Percentiles rank a stretch among this genome's conserved stretches.
Conservation (phyloP, 2,329 filamentous ascomycete species). For the Xylaria sp. region DNA sequence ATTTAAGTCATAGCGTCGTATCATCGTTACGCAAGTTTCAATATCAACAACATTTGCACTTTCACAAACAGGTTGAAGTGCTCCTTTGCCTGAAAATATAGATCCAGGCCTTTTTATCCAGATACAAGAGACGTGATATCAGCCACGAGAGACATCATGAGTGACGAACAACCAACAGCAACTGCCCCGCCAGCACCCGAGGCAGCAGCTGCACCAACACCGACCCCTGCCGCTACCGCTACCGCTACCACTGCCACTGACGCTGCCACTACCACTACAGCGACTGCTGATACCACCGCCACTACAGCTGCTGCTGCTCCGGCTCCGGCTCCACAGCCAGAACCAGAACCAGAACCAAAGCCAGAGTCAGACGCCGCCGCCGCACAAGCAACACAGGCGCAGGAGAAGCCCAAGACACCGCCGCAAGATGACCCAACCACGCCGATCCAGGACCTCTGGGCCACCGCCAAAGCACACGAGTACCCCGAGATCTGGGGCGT, state of each 20-base stretch:
- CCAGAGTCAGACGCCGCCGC: not conserved
- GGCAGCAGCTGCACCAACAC: conserved; percentile 11
- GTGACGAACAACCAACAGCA: conserved; percentile 26
- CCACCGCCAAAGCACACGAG: conserved; percentile 48
- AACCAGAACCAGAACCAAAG: not conserved
- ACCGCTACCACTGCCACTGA: not conserved
- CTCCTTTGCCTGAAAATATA: not conserved
- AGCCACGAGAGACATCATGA: conserved; percentile 23
- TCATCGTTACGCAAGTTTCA: not conserved
- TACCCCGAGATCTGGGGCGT: conserved; percentile 91
- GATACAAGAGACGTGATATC: too few species aligned
- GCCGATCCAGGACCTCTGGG: conserved; percentile 48
- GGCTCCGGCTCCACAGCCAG: conserved; percentile 2
- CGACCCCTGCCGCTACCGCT: not conserved
- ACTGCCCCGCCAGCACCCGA: conserved; percentile 22
- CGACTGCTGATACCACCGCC: conserved; percentile 2
- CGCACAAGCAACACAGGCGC: not conserved
- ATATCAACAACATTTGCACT: not conserved
- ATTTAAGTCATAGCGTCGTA: conserved; percentile 21
- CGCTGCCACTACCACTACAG: not conserved
- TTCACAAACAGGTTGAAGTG: not conserved
- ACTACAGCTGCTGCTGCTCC: not conserved
- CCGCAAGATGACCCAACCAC: conserved; percentile 42
- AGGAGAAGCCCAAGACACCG: conserved; percentile 33
- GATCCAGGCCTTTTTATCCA: not conserved